Evolutionary conservation across 2,329 filamentous ascomycete genomes (phyloP), one percentile per base, ranked within the genome.

Genomic region (Davidsoniella australis): DNA sequence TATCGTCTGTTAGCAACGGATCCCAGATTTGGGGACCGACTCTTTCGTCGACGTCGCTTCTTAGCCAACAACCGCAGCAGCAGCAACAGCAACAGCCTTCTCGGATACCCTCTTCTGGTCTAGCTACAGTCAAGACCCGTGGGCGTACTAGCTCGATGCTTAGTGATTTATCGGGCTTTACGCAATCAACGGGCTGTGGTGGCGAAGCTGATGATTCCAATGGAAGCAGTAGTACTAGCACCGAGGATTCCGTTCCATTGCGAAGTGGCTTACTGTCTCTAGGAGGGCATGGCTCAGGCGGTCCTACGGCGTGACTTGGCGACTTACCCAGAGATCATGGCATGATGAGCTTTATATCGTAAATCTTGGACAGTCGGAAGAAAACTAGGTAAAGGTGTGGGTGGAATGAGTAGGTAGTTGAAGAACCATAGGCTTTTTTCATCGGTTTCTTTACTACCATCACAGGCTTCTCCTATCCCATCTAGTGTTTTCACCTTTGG

Each of bases 61-160:
- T 47, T 40, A n/a, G 29, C 12, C 29, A 33, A 10, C 29, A 33
- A 12, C 29, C 29, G 8, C 29, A 9, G 29, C 29, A 9, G 29
- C 29, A 9, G 29, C 18, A 18, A 18, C 18, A 20, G 44, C 14
- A 24, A 37, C 44, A 7, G 9, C 26, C 29, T 33, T 9, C 29
- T 10, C 29, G 29, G 29, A 12, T 33, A 33, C 29, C 29, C 12
- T 33, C 26, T 29, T 9, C 41, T 17, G 39, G 14, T 24, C 37
- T n/a, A 29, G 62, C 57, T 55, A 61, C 55, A 53, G 59, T 55
- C 55, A 70, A 68, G 59, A 64, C 66, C 26, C 64, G 76, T 41
- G 76, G 75, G 18, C 72, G 77, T 45, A 80, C 76, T 26, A 79
- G 75, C 8, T 79, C 75, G 51, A 81, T 81, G 77, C 70, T 81